These are phyloP conservation scores for Candida sanyaensis DNA, from an alignment of 1,139 yeast species.

Conservation along the genomic window DNA sequence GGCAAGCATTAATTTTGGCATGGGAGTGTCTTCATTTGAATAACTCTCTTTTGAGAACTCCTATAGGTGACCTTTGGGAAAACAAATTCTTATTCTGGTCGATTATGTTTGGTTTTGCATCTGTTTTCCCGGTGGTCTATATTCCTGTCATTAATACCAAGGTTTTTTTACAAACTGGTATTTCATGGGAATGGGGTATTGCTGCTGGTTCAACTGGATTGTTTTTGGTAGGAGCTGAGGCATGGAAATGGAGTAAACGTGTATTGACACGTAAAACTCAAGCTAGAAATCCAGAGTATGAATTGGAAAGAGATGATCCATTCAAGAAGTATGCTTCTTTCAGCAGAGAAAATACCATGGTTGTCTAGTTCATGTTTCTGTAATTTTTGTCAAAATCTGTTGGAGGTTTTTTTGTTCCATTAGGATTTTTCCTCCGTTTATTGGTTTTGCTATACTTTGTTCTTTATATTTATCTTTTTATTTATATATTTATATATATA, in stretches of 20 bases:
- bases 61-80: slow-evolving; percentile 66
- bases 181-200: slow-evolving; percentile 84
- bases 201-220: slow-evolving; percentile 64
- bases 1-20: slow-evolving; percentile 85
- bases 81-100: slow-evolving; percentile 88
- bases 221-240: slow-evolving; percentile 63
- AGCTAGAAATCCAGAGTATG: slow-evolving; percentile 62
- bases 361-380: background rate
- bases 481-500: background rate
- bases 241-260: slow-evolving; percentile 70
- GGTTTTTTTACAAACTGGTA: slow-evolving; percentile 71
- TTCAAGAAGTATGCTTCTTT: slow-evolving; percentile 63
- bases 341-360: slow-evolving; percentile 49
- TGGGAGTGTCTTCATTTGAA: slow-evolving; percentile 88
- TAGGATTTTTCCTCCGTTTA: background rate
- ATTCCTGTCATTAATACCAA: slow-evolving; percentile 82
- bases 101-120: slow-evolving; percentile 64
- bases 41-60: slow-evolving; percentile 72
- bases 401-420: background rate
- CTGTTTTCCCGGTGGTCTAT: slow-evolving; percentile 82
- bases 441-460: background rate
- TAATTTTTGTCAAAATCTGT: background rate
- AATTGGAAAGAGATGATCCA: slow-evolving; percentile 63
- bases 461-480: background rate
- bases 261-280: slow-evolving; percentile 41